phyloP scores from a whole-genome alignment of 257 asterid genomes.

The Solanum pinnatisectum region DNA sequence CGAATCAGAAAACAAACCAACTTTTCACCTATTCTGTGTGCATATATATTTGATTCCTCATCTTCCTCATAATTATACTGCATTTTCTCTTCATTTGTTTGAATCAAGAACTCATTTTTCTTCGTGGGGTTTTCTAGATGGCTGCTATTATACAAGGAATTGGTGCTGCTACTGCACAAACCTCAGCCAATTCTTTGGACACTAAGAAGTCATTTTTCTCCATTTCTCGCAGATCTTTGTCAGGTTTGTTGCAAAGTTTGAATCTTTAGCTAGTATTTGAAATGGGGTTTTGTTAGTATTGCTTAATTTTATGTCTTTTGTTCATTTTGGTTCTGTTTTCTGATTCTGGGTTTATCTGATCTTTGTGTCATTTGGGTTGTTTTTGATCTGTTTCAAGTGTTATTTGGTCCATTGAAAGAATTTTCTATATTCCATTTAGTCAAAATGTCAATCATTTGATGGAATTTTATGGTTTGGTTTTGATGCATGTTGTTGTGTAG shows the following conservation, averaged over 20 bases:
- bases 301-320: neutral
- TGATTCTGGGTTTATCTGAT: neutral
- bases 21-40: neutral
- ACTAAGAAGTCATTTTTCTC: slow-evolving; percentile 13
- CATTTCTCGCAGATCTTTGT: slow-evolving; percentile 20
- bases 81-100: neutral
- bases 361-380: neutral
- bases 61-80: neutral
- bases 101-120: neutral
- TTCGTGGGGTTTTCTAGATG: slow-evolving; percentile 9
- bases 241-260: slow-evolving; percentile 18
- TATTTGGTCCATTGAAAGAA: neutral
- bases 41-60: neutral
- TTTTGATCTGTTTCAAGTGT: neutral
- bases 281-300: neutral
- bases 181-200: slow-evolving; percentile 23
- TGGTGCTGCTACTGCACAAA: slow-evolving; percentile 40
- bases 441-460: neutral
- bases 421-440: neutral
- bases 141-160: slow-evolving; percentile 38
- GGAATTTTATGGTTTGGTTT: neutral
- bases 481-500: slow-evolving; percentile 1
- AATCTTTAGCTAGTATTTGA: neutral
- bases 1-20: neutral
- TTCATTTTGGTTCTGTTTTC: neutral